Evolutionary conservation across 305 asterid genomes (phyloP).

Genomic region (Solanum hybrid): DNA sequence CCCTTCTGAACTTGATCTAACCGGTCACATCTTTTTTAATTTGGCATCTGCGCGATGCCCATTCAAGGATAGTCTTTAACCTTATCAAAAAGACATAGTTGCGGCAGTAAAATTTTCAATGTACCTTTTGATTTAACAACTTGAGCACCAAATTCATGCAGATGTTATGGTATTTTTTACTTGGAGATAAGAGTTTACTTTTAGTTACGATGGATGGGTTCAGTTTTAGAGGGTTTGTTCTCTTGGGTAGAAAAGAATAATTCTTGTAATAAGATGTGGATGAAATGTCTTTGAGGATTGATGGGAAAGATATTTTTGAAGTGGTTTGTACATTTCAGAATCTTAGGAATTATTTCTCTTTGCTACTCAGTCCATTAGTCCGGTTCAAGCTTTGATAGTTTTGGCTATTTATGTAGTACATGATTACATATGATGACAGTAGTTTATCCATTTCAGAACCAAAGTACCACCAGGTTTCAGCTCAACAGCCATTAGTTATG

Average conservation of each 20-base stretch:
- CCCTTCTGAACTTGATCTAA: not conserved
- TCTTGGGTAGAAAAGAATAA: not conserved
- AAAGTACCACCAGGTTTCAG: not conserved
- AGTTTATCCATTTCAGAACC: not conserved
- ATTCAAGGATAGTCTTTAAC: not conserved
- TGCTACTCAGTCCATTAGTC: not conserved
- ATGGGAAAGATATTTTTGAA: not conserved
- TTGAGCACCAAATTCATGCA: not conserved
- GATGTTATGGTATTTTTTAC: not conserved
- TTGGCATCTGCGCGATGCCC: not conserved
- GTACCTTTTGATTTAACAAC: not conserved
- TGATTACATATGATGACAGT: not conserved
- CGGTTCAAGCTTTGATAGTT: not conserved
- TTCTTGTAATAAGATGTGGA: not conserved
- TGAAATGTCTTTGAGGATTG: not conserved
- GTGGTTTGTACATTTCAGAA: not conserved
- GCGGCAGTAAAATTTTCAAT: not conserved
- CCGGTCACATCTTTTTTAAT: not conserved
- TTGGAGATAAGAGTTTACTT: not conserved
- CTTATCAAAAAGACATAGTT: not conserved
- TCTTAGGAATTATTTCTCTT: not conserved
- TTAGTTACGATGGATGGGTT: not conserved
- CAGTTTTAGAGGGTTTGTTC: not conserved
- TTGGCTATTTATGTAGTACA: not conserved
- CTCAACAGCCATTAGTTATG: slow-evolving; percentile 27